These are phyloP conservation scores for Sporisorium graminicola DNA, from an alignment of 1,284 basidiomycete species.

Conservation along the genomic window DNA sequence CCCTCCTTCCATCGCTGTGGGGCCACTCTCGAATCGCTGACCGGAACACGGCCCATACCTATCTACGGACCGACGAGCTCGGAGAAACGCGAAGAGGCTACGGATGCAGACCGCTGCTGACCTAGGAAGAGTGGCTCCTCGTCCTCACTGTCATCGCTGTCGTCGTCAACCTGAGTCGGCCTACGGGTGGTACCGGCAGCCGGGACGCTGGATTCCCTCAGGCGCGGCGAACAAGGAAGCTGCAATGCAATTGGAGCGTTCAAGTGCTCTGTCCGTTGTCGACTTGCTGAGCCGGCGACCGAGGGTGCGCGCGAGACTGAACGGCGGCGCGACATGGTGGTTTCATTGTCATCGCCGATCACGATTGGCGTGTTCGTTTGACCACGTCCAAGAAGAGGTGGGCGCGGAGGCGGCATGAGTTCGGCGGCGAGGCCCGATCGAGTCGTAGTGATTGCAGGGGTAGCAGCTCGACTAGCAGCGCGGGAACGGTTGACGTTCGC, in stretches of 20 bases:
- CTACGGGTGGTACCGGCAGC: neutral
- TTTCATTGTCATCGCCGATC: conserved; percentile 5
- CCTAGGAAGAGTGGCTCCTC: conserved; percentile 2
- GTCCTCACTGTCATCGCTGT: neutral
- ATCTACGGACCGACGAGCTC: neutral
- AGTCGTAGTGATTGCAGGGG: neutral
- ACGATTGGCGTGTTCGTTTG: conserved; percentile 6
- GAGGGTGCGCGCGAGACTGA: conserved; percentile 8
- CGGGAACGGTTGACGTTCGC: neutral
- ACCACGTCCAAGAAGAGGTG: neutral
- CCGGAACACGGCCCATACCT: too few species aligned
- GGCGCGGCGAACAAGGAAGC: too few species aligned
- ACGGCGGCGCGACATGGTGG: neutral
- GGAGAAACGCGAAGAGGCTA: conserved; percentile 6
- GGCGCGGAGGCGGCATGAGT: conserved; percentile 8
- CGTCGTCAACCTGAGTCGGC: neutral
- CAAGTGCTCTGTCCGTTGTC: too few species aligned
- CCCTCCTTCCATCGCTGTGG: too few species aligned
- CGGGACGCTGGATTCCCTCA: neutral
- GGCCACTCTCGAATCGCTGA: neutral
- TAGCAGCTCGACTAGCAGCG: neutral
- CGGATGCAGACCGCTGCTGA: neutral
- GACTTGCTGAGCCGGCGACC: neutral
- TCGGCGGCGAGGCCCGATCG: neutral
- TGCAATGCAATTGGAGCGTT: neutral